phyloP scores from a whole-genome alignment of 140 eudicot species.

The Ambrosia hybrid region DNA sequence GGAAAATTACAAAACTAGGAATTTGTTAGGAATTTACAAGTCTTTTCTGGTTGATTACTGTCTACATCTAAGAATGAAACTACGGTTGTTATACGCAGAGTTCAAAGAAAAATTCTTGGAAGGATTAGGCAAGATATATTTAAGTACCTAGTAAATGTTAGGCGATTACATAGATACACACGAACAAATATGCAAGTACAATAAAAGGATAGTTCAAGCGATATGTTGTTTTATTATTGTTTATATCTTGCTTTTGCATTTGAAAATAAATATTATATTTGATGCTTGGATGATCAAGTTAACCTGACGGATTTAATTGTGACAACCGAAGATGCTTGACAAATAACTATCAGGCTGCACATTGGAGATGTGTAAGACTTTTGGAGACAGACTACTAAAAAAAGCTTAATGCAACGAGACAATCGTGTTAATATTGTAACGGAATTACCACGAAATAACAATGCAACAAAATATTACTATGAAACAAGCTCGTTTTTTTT shows the following conservation, averaged over 20 bases:
- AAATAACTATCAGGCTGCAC: not conserved
- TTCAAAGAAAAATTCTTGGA: conserved; percentile 37
- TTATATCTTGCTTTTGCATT: not conserved
- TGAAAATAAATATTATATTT: not conserved
- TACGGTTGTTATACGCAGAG: conserved; percentile 32
- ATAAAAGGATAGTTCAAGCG: conserved; percentile 36
- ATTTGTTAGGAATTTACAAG: conserved; percentile 15
- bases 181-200: conserved; percentile 34
- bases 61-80: conserved; percentile 40
- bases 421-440: too few relatives aligned
- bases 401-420: too few relatives aligned
- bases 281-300: not conserved
- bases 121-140: conserved; percentile 19
- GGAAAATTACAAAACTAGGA: conserved; percentile 32
- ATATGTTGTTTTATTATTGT: not conserved
- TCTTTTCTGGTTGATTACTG: conserved; percentile 17
- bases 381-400: not conserved
- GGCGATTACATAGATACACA: conserved; percentile 32
- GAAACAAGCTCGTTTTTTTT: too few relatives aligned
- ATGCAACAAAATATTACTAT: too few relatives aligned
- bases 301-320: not conserved
- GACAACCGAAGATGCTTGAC: not conserved
- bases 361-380: not conserved
- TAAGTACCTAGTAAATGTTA: conserved; percentile 29
- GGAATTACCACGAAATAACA: too few relatives aligned